Conservation (phyloP, 352 stramenopile genomes). For the Elongisporangium prolatum region DNA sequence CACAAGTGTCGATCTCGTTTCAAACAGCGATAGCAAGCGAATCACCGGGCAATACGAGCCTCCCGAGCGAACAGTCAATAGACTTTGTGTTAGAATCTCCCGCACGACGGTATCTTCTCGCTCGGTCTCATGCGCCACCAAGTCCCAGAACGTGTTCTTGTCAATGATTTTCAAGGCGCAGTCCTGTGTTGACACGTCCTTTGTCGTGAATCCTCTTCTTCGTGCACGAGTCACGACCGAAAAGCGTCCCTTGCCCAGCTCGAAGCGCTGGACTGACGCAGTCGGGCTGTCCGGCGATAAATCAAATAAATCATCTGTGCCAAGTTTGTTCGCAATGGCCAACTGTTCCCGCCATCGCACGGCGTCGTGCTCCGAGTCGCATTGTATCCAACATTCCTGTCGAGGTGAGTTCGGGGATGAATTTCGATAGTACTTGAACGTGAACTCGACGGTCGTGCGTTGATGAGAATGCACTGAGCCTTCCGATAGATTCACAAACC, state of each 20-base stretch:
- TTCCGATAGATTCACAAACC: constrained; percentile 73
- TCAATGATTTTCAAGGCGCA: constrained; percentile 93
- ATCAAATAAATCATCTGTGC: constrained; percentile 69
- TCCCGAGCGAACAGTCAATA: constrained; percentile 65
- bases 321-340: constrained; percentile 27
- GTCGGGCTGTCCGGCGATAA: constrained; percentile 41
- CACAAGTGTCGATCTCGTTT: constrained; percentile 70
- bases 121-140: constrained; percentile 86
- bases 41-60: constrained; percentile 66
- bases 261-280: constrained; percentile 36
- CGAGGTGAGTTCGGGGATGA: constrained; percentile 40
- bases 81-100: constrained; percentile 76
- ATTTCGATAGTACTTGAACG: constrained; percentile 51
- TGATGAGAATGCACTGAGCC: constrained; percentile 51
- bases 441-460: constrained; percentile 42
- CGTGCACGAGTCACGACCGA: constrained; percentile 62
- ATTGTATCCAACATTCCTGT: constrained; percentile 63
- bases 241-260: constrained; percentile 81
- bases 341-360: constrained; percentile 37
- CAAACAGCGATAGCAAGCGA: constrained; percentile 76
- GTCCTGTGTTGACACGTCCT: constrained; percentile 19
- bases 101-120: constrained; percentile 81
- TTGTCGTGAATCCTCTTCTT: constrained; percentile 14
- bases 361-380: constrained; percentile 40
- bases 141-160: constrained; percentile 86